These are phyloP conservation scores for Xylariales sp. DNA, from an alignment of 2,329 filamentous ascomycete genomes.

Conservation along the genomic window DNA sequence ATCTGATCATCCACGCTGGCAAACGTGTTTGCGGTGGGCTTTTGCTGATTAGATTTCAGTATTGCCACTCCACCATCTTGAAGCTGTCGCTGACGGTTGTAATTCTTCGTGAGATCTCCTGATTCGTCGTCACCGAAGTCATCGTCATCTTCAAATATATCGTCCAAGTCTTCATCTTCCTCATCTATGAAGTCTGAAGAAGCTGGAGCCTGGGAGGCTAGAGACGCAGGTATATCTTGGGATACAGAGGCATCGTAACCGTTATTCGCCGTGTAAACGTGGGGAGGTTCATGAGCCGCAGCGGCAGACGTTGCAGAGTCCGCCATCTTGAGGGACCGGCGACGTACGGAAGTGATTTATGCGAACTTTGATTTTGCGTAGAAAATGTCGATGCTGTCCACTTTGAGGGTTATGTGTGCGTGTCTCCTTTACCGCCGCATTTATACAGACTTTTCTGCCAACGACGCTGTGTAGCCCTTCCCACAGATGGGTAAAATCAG, in stretches of 20 bases:
- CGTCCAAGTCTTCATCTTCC: slow-evolving; percentile 34
- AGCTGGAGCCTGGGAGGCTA: background rate
- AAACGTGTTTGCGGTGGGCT: slow-evolving; percentile 73
- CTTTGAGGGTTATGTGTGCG: background rate
- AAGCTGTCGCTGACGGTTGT: slow-evolving; percentile 76
- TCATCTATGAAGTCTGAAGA: slow-evolving; percentile 24
- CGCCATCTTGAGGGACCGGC: background rate
- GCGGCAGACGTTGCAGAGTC: slow-evolving; percentile 19
- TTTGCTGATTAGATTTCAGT: slow-evolving; percentile 73
- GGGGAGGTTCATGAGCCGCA: slow-evolving; percentile 40
- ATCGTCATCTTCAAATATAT: slow-evolving; percentile 35
- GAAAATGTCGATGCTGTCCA: no score
- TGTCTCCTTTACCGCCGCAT: background rate
- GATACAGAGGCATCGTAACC: slow-evolving; percentile 37
- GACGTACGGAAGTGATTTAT: background rate
- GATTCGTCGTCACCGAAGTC: slow-evolving; percentile 41
- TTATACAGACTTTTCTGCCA: background rate
- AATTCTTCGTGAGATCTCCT: slow-evolving; percentile 76
- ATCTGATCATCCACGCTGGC: slow-evolving; percentile 85
- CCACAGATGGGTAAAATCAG: background rate
- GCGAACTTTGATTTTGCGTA: background rate
- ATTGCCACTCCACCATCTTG: slow-evolving; percentile 44
- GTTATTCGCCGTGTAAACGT: slow-evolving; percentile 37
- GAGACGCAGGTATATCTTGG: slow-evolving; percentile 13
- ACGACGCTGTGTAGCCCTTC: background rate